phyloP scores from a whole-genome alignment of 192 early-diverging fungal species.

The Backusella westeae region DNA sequence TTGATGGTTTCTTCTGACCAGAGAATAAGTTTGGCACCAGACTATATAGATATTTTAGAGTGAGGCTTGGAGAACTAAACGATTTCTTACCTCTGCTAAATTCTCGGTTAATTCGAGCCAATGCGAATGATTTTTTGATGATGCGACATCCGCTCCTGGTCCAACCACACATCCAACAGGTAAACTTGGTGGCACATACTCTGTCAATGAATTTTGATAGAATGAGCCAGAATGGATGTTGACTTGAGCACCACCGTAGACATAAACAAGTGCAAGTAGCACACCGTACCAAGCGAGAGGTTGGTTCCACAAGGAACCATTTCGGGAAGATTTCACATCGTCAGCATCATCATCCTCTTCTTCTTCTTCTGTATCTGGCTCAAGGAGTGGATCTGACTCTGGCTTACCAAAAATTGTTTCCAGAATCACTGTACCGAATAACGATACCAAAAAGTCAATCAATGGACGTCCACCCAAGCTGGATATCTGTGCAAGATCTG shows the following conservation, averaged over 20 bases:
- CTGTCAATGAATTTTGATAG: slow-evolving; percentile 1
- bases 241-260: slow-evolving; percentile 12
- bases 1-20: slow-evolving; percentile 18
- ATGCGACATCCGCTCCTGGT: background rate
- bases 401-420: background rate
- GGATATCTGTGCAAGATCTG: slow-evolving; percentile 2
- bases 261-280: background rate
- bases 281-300: background rate
- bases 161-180: slow-evolving; percentile 21
- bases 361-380: background rate
- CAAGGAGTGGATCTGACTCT: background rate
- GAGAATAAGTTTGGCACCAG: slow-evolving; percentile 16
- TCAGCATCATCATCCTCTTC: background rate
- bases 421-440: slow-evolving; percentile 10
- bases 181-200: slow-evolving; percentile 1
- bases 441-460: background rate
- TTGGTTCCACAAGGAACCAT: background rate
- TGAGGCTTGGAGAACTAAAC: no score
- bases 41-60: background rate
- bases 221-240: slow-evolving; percentile 10
- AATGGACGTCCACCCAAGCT: slow-evolving; percentile 13
- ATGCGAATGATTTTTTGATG: background rate
- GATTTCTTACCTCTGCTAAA: slow-evolving; percentile 7
- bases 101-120: slow-evolving; percentile 6
- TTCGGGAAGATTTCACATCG: background rate